Evolutionary conservation across 768 basidiomycete species (phyloP), one percentile per base, ranked within the genome.

Genomic region (Roridomyces roridus): DNA sequence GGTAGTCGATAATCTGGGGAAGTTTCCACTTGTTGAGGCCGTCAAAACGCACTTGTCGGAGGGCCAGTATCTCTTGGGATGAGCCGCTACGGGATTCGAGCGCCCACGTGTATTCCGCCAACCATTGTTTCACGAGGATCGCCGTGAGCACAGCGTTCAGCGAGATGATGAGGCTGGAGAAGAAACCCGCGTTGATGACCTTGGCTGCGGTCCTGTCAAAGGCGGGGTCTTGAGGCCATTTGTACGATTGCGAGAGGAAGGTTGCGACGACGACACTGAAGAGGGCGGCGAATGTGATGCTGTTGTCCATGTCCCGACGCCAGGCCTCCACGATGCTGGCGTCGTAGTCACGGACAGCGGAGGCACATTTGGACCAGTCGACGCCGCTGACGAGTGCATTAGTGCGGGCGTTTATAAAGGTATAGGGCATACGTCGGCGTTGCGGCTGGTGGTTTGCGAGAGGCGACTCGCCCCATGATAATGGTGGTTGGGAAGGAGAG

Each of bases 111-210:
- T 65, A 66, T 47, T 55, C 60, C 8, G 51, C 55, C 12, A 65
- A 47, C 67, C 67, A 68, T 36, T 68, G 67, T 41, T 68, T 67
- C 24, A 61, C 62, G 26, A 68, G 58, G 43, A 64, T 65, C n/a
- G 64, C 62, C 42, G 59, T 48, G 39, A 67, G 48, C 18, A 60
- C 67, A 10, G 61, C 55, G 21, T 58, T 57, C n/a, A 68, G 61
- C 40, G 59, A 62, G 46, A 60, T 55, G 43, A 59, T 40, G 10
- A 68, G 47, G 51, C 67, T 67, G 17, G 59, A 40, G 57, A 67
- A 68, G 50, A 55, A 65, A 14, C 54, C 40, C 21, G 58, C 50
- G 31, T 68, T 68, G 40, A 67, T 55, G 35, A 58, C 48, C 18
- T 42, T 44, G 34, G 46, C 48, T 39, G 47, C 37, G 26, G 53